These are phyloP conservation scores for Vigna hirtella DNA, from an alignment of 306 rosid species.

Conservation along the genomic window DNA sequence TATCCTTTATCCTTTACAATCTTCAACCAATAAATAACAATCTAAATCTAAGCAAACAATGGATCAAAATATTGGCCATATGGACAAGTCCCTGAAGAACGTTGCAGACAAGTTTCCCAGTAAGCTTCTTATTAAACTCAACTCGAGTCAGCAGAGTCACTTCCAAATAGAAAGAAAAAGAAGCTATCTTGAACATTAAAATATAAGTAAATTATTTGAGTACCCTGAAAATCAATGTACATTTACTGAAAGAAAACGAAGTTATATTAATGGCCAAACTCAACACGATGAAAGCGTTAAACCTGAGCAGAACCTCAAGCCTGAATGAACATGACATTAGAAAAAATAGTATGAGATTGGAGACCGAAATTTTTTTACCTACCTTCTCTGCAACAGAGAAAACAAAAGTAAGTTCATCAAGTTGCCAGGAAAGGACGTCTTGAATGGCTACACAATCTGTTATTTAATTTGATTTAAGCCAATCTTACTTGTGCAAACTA, in stretches of 20 bases:
- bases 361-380: neutral
- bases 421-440: too few relatives aligned
- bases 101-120: neutral
- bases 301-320: neutral
- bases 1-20: neutral
- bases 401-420: neutral
- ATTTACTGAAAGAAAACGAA: neutral
- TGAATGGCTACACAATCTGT: neutral
- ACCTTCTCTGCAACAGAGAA: neutral
- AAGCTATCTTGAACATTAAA: neutral
- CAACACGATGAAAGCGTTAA: neutral
- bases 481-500: too few relatives aligned
- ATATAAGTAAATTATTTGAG: slow-evolving; percentile 2
- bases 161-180: neutral
- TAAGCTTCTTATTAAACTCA: slow-evolving; percentile 3
- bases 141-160: neutral
- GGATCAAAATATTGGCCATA: neutral
- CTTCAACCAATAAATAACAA: slow-evolving; percentile 25
- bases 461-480: neutral
- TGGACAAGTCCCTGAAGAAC: slow-evolving; percentile 15
- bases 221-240: slow-evolving; percentile 2
- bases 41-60: neutral
- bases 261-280: slow-evolving; percentile 14
- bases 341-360: neutral
- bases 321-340: neutral